These are phyloP conservation scores for Chrysophaeum taylorii DNA, from an alignment of 352 stramenopile genomes.

Conservation along the genomic window DNA sequence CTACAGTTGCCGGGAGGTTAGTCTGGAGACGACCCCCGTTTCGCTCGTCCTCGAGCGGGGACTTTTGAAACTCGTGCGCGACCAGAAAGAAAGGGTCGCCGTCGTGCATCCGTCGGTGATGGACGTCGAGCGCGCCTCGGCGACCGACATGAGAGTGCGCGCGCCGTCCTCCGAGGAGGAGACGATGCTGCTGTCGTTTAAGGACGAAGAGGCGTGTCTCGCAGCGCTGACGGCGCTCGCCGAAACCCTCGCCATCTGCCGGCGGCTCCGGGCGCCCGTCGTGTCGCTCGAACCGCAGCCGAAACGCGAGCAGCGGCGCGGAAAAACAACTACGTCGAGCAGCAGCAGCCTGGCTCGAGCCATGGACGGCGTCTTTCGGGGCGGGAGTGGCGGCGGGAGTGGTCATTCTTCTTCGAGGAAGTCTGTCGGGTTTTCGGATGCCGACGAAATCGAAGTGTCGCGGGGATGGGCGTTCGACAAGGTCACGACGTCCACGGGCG, in stretches of 20 bases:
- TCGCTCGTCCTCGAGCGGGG: background rate
- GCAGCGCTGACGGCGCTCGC: background rate
- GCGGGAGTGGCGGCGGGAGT: background rate
- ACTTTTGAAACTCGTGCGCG: background rate
- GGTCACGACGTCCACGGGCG: background rate
- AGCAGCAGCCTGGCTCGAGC: too few relatives aligned
- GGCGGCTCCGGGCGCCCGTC: background rate
- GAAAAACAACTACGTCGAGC: background rate
- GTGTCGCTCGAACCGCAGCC: too few relatives aligned
- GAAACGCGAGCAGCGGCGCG: background rate
- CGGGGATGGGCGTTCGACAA: background rate
- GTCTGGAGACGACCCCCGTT: background rate
- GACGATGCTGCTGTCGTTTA: background rate
- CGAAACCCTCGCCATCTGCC: background rate
- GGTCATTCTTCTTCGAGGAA: background rate
- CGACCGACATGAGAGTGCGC: background rate
- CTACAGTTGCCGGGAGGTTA: too few relatives aligned
- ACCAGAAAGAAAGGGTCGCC: background rate
- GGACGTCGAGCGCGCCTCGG: background rate
- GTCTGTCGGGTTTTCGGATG: conserved; percentile 7
- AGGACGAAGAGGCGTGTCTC: background rate
- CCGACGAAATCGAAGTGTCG: background rate
- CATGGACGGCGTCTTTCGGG: background rate
- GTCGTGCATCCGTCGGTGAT: background rate
- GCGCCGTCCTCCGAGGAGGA: background rate